These are phyloP conservation scores for Beverwykella pulmonaria DNA, from an alignment of 495 filamentous ascomycete species.

Conservation along the genomic window DNA sequence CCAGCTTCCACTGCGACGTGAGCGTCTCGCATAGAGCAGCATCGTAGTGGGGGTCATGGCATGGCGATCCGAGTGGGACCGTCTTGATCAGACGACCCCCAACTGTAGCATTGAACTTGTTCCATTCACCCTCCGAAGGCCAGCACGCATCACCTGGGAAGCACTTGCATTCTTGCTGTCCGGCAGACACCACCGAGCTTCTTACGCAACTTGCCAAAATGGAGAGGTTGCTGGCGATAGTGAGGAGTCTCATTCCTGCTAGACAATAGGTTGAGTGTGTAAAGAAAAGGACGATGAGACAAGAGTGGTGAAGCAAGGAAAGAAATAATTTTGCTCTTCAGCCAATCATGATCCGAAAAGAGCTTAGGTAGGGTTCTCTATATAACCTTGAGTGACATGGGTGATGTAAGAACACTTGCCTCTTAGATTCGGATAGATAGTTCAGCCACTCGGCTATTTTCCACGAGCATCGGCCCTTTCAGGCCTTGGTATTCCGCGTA, in stretches of 20 bases:
- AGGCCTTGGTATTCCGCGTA: background rate
- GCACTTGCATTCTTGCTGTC: background rate
- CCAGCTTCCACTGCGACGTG: background rate
- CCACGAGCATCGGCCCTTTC: background rate
- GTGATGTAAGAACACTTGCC: no score
- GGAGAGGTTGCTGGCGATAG: background rate
- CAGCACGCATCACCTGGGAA: conserved; percentile 4
- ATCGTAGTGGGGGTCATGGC: background rate
- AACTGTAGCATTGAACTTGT: background rate
- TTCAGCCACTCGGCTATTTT: background rate
- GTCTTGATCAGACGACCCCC: conserved; percentile 2
- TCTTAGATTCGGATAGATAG: background rate
- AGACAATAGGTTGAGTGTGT: background rate
- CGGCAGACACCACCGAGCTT: background rate
- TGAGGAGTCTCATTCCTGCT: background rate
- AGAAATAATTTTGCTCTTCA: no score
- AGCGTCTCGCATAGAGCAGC: background rate
- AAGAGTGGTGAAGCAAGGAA: background rate
- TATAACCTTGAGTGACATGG: no score
- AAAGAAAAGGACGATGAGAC: background rate
- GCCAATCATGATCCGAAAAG: no score
- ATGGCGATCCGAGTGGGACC: background rate
- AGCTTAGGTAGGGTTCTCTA: no score
- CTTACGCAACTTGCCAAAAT: background rate
- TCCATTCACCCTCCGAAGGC: conserved; percentile 3